A percentile compares a stretch with the other conserved stretches of the same genome.
Evolutionary conservation across 2,329 filamentous ascomycete genomes (phyloP).

Genomic region (Coniochaeta pulveracea): DNA sequence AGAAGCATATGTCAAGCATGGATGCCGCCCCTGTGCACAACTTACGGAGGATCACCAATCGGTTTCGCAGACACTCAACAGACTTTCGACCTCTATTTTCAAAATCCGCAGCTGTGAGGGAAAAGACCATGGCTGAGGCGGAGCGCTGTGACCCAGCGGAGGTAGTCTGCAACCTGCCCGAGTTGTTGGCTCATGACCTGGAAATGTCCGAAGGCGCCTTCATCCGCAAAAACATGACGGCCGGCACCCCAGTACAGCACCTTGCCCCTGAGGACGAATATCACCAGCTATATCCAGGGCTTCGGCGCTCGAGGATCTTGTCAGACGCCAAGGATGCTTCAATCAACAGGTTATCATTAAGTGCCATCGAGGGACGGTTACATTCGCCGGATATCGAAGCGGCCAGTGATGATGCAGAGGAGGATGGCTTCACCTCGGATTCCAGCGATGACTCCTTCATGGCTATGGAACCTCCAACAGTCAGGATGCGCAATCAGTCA

Average conservation of each 20-base stretch:
- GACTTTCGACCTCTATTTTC: not conserved
- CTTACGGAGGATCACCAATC: not conserved
- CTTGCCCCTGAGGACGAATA: constrained; percentile 18
- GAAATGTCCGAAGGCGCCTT: constrained; percentile 37
- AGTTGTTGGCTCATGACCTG: constrained; percentile 43
- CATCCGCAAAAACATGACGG: constrained; percentile 37
- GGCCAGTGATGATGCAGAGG: not conserved
- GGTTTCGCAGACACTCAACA: not conserved
- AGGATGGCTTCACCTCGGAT: constrained; percentile 9
- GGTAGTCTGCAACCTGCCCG: constrained; percentile 38
- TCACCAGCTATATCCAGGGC: constrained; percentile 6
- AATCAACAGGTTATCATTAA: constrained; percentile 4
- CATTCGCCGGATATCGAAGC: not conserved
- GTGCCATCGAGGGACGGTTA: not conserved
- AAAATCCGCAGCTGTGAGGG: not conserved
- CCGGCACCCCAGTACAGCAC: constrained; percentile 30
- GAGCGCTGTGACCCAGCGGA: too few relatives aligned
- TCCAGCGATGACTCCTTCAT: constrained; percentile 24
- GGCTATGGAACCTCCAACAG: constrained; percentile 20
- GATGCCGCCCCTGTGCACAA: too few relatives aligned
- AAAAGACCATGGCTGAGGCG: too few relatives aligned
- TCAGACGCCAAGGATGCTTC: constrained; percentile 3
- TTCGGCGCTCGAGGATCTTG: constrained; percentile 3
- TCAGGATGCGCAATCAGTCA: constrained; percentile 23
- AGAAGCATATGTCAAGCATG: too few relatives aligned